These are phyloP conservation scores for Labyrinthula sp. DNA, from an alignment of 352 stramenopile genomes.

Conservation along the genomic window DNA sequence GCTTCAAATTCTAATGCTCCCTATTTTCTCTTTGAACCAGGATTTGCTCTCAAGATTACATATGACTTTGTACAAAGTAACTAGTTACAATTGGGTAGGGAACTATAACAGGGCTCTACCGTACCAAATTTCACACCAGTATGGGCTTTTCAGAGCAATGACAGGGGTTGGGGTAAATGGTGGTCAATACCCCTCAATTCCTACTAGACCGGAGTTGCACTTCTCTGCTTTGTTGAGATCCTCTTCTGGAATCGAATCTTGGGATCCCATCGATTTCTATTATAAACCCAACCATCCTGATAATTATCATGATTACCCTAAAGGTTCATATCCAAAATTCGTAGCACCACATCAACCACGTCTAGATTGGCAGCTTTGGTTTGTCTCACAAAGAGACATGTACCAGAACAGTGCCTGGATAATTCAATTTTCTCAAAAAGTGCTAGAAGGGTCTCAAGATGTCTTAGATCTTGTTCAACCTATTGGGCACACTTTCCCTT, in stretches of 20 bases:
- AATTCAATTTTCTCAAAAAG: slow-evolving; percentile 53
- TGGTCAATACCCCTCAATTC: slow-evolving; percentile 17
- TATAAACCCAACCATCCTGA: slow-evolving; percentile 54
- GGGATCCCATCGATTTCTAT: slow-evolving; percentile 51
- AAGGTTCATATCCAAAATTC: too few species aligned
- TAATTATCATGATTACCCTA: too few species aligned
- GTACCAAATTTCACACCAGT: slow-evolving; percentile 34
- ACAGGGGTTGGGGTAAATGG: slow-evolving; percentile 48
- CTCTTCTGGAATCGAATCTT: slow-evolving; percentile 43
- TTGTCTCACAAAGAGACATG: slow-evolving; percentile 51
- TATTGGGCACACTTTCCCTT: too few species aligned
- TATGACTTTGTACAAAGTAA: too few species aligned
- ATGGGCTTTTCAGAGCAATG: slow-evolving; percentile 65
- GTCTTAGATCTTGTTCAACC: slow-evolving; percentile 52
- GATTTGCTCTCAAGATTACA: too few species aligned
- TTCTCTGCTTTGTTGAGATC: slow-evolving; percentile 48
- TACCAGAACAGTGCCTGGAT: slow-evolving; percentile 60
- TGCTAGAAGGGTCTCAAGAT: slow-evolving; percentile 44
- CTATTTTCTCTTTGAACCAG: too few species aligned
- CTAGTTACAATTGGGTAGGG: too few species aligned
- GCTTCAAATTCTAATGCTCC: too few species aligned
- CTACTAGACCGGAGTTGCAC: slow-evolving; percentile 54
- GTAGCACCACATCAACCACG: slow-evolving; percentile 46
- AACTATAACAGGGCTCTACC: too few species aligned
- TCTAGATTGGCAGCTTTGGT: slow-evolving; percentile 77